A percentile compares a stretch with the other conserved stretches of the same genome.
Evolutionary conservation across 1,139 yeast species (phyloP).

Genomic region (Pichia cactophila): DNA sequence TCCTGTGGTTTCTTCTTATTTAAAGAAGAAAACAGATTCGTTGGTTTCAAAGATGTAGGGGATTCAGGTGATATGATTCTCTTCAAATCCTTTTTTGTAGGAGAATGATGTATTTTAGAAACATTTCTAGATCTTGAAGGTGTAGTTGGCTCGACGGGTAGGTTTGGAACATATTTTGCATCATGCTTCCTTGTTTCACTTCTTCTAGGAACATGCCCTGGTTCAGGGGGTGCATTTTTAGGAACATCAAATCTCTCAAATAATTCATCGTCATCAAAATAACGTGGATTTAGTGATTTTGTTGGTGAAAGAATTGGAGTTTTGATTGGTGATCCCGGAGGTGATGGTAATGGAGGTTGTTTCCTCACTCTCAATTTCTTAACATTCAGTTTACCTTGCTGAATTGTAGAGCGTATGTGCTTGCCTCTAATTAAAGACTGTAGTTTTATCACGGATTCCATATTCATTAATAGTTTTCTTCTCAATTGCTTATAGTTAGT

Average conservation of each 20-base stretch:
- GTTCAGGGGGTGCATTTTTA: neutral
- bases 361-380: neutral
- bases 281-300: neutral
- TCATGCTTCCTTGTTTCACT: constrained; percentile 4
- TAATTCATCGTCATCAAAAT: constrained; percentile 12
- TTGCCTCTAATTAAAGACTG: constrained; percentile 31
- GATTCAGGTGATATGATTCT: constrained; percentile 4
- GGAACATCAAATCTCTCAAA: constrained; percentile 13
- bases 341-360: neutral
- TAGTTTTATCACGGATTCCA: constrained; percentile 17
- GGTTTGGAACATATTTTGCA: constrained; percentile 11
- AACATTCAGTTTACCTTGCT: neutral
- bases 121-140: constrained; percentile 1
- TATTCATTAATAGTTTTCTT: constrained; percentile 15
- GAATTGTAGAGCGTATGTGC: constrained; percentile 7
- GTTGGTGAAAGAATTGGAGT: neutral
- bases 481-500: constrained; percentile 14
- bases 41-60: neutral
- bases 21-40: neutral
- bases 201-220: constrained; percentile 11
- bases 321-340: neutral
- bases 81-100: constrained; percentile 13
- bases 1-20: neutral
- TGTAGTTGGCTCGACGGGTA: constrained; percentile 6
- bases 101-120: constrained; percentile 16